A percentile compares a stretch with the other conserved stretches of the same genome.
Evolutionary conservation across 164 flowering plant genomes (phyloP).

Genomic region (Vitis rotundifolia): DNA sequence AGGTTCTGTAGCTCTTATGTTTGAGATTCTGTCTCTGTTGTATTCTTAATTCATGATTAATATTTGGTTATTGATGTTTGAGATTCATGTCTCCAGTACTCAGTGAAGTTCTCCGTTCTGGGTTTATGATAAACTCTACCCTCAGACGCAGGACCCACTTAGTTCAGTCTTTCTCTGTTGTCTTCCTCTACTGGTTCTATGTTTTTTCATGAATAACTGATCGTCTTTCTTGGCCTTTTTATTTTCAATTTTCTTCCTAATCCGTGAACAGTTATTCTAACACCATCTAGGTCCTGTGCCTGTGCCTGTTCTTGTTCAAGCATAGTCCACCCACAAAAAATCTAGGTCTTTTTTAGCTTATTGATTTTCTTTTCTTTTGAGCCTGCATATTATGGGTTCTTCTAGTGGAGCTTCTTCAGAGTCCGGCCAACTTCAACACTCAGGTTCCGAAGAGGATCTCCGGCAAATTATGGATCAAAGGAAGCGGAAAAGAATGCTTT

Average conservation of each 20-base stretch:
- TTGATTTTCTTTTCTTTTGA: background rate
- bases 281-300: conserved; percentile 7
- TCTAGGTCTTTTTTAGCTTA: background rate
- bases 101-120: conserved; percentile 37
- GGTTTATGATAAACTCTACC: conserved; percentile 30
- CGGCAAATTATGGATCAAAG: conserved; percentile 29
- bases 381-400: conserved; percentile 15
- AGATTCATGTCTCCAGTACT: conserved; percentile 33
- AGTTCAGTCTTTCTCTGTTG: conserved; percentile 54
- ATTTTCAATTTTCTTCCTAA: background rate
- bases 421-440: conserved; percentile 7
- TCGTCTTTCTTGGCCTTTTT: no score
- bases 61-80: conserved; percentile 11
- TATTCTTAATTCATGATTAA: conserved; percentile 1
- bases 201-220: conserved; percentile 33
- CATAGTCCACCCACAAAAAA: background rate
- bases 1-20: background rate
- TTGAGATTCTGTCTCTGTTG: background rate
- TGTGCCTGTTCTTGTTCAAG: background rate
- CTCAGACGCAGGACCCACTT: conserved; percentile 37
- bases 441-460: conserved; percentile 24
- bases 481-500: conserved; percentile 44
- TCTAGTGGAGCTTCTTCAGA: conserved; percentile 21
- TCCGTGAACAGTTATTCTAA: background rate
- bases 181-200: conserved; percentile 57